These are phyloP conservation scores for Emergomyces pasteurianus DNA, from an alignment of 2,329 filamentous ascomycete genomes.

Conservation along the genomic window DNA sequence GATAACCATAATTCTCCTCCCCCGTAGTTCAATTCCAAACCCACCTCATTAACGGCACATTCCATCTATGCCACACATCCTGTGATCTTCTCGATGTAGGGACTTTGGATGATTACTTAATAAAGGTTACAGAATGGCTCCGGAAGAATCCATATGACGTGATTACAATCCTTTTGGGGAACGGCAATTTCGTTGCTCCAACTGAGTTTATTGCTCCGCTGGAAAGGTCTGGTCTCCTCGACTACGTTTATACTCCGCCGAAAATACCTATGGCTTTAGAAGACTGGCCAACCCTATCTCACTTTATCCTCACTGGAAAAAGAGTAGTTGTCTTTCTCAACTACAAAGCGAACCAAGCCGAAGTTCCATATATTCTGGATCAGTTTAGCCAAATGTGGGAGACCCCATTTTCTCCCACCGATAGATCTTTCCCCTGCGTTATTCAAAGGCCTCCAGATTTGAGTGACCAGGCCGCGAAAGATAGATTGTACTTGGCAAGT, in stretches of 20 bases:
- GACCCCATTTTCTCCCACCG: conserved; percentile 67
- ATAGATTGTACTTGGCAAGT: conserved; percentile 70
- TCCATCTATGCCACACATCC: conserved; percentile 75
- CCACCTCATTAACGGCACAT: conserved; percentile 42
- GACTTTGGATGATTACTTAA: conserved; percentile 62
- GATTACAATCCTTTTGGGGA: conserved; percentile 74
- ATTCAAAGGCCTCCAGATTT: conserved; percentile 65
- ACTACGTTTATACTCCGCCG: conserved; percentile 62
- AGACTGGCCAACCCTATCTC: conserved; percentile 73
- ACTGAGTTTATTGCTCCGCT: conserved; percentile 56
- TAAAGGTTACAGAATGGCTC: conserved; percentile 60
- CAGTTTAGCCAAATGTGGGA: conserved; percentile 87
- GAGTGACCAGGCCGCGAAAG: conserved; percentile 38
- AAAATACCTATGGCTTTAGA: conserved; percentile 57
- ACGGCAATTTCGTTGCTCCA: conserved; percentile 61
- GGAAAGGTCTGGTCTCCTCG: conserved; percentile 56
- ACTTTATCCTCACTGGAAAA: conserved; percentile 60
- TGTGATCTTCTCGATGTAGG: conserved; percentile 76
- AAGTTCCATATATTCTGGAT: conserved; percentile 73
- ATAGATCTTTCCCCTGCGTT: conserved; percentile 62
- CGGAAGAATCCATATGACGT: conserved; percentile 70
- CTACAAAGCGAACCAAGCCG: conserved; percentile 67
- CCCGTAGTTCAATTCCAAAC: conserved; percentile 48
- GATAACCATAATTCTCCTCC: neutral
- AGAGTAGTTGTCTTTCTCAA: conserved; percentile 73